Evolutionary conservation across 176 grass and related monocot species (phyloP), one percentile per base, ranked within the genome.

Genomic region (Saccharum officinarum): DNA sequence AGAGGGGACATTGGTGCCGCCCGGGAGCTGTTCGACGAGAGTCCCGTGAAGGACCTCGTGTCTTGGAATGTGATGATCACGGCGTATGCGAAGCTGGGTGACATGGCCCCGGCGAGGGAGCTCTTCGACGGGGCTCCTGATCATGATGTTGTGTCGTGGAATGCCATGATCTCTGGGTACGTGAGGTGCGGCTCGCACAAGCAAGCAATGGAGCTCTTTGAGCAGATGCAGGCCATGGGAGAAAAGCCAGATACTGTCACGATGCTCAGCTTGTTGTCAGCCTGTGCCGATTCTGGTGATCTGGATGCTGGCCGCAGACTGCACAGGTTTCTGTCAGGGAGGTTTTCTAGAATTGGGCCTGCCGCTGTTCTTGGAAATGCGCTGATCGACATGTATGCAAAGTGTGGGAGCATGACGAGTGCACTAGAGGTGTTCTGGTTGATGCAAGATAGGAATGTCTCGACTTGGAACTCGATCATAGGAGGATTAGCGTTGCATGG

Each of bases 21-120:
- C 41, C 87, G 89, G 50, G 42, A 92, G 74, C 71, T 98, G 76
- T 98, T 98, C 73, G 91, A 95, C 54, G 87, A 92, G 16, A 90
- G 81, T 12, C 87, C 92, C 28, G 89, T 86, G 23, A 98, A 91
- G 80, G 93, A 98, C 80, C 85, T 88, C 66, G 67, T 93, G 30
- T 93, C 92, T 60, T 95, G 89, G 87, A 98, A 98, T 26, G 87
- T 98, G 37, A 98, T 98, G 93, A 98, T 98, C 81, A 95, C 89
- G 1, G 88, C 83, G 0, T 98, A 95, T 28, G 87, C 83, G 3
- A 92, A 90, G 85, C 42, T 73, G 44, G 93, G 93, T 41, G 85
- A 95, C 23, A 95, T 98, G 95, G 33, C 42, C 12, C 20, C 13
- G 68, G 93, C 93, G 15, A 71, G 81, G 75, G 93, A 95, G 77